phyloP scores from a whole-genome alignment of 805 yeast species.

The Myxozyma geophila region DNA sequence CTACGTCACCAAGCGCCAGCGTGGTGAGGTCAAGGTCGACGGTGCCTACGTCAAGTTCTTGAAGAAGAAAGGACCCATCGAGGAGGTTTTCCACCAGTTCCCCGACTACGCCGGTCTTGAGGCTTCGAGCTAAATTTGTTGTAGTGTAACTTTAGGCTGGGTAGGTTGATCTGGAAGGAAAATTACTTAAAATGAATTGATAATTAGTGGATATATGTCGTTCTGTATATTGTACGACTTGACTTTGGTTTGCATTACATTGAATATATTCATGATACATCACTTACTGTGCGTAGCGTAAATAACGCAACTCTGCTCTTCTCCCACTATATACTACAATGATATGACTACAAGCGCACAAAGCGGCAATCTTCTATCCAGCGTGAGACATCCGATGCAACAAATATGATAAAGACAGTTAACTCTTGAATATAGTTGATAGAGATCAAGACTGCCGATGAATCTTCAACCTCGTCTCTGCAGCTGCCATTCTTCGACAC shows the following conservation, averaged over 20 bases:
- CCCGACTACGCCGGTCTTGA: constrained; percentile 38
- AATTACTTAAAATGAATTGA: neutral
- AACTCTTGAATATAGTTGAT: neutral
- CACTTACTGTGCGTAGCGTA: neutral
- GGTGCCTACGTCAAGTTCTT: constrained; percentile 99
- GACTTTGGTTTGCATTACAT: constrained; percentile 1
- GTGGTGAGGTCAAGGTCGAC: constrained; percentile 98
- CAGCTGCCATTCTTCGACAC: constrained; percentile 12
- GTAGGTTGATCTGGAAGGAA: neutral
- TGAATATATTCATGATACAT: constrained; percentile 11
- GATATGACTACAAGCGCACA: constrained; percentile 5
- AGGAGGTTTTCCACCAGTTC: constrained; percentile 49
- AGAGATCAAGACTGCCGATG: neutral
- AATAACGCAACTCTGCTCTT: neutral
- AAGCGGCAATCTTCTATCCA: neutral
- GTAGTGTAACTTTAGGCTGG: constrained; percentile 1
- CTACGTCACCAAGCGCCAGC: constrained; percentile 89
- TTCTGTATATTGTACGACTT: constrained; percentile 3
- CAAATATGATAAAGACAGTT: neutral
- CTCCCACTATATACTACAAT: neutral
- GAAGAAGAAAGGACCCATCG: constrained; percentile 94
- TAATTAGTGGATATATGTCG: constrained; percentile 1
- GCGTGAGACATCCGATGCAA: neutral
- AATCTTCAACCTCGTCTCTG: neutral
- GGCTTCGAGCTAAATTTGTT: constrained; percentile 9